Conservation (phyloP, 768 basidiomycete species). For the Collybia sp. region DNA sequence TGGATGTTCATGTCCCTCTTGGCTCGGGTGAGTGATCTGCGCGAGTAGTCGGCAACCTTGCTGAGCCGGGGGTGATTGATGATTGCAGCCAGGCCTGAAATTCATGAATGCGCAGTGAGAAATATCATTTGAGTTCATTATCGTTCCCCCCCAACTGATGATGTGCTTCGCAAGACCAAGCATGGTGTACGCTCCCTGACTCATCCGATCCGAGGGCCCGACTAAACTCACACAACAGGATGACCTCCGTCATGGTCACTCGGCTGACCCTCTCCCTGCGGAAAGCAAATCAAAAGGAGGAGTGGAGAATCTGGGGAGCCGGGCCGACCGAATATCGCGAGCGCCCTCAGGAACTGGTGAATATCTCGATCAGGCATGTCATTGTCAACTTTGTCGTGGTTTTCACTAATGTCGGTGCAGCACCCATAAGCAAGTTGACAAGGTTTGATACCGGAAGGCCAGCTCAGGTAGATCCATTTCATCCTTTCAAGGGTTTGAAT, state of each 20-base stretch:
- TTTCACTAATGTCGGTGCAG: no score
- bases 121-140: neutral
- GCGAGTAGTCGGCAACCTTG: constrained; percentile 1
- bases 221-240: constrained; percentile 1
- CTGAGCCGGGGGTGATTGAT: neutral
- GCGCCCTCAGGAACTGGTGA: neutral
- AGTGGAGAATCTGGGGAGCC: no score
- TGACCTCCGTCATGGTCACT: constrained; percentile 18
- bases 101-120: constrained; percentile 13
- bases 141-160: neutral
- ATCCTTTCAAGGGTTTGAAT: no score
- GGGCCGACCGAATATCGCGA: neutral
- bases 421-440: no score
- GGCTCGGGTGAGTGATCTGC: constrained; percentile 9
- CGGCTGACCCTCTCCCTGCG: constrained; percentile 17
- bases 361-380: neutral
- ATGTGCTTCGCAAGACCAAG: neutral
- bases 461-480: no score
- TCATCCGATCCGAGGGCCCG: neutral
- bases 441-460: no score
- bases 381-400: neutral
- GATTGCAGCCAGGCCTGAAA: constrained; percentile 8
- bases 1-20: constrained; percentile 15
- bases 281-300: constrained; percentile 2
- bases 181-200: neutral